A percentile compares a stretch with the other conserved stretches of the same genome.
phyloP scores from a whole-genome alignment of 2,329 filamentous ascomycete genomes.

The Botrytis fabae region DNA sequence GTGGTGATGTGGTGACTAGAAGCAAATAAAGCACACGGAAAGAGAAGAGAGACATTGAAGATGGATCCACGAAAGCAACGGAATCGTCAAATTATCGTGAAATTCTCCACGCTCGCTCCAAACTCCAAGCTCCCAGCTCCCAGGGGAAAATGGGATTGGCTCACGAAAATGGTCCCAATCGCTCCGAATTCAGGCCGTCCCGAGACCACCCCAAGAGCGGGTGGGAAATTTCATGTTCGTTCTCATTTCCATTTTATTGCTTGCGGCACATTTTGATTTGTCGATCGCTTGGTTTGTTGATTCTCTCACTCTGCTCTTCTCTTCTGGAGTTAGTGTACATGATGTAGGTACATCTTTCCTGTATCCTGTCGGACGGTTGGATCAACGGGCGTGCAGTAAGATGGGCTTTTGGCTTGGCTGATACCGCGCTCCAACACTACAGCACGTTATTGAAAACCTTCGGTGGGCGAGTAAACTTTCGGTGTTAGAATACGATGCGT shows the following conservation, averaged over 20 bases:
- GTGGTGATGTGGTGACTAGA: neutral
- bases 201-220: neutral
- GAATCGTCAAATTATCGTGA: neutral
- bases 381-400: constrained; percentile 9
- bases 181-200: constrained; percentile 14
- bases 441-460: neutral
- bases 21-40: neutral
- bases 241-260: neutral
- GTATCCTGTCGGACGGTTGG: neutral
- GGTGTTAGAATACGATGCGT: neutral
- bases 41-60: neutral
- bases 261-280: neutral
- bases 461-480: neutral
- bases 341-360: constrained; percentile 8
- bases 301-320: neutral
- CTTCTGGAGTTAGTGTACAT: neutral
- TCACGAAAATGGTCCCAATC: neutral
- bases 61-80: neutral
- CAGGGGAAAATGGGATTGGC: too few species aligned
- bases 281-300: neutral
- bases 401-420: constrained; percentile 9
- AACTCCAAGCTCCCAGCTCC: too few species aligned
- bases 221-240: neutral
- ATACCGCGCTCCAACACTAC: neutral
- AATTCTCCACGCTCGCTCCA: neutral